Conservation (phyloP, 176 grass and related monocot species). For the Rhynchospora pubera region DNA sequence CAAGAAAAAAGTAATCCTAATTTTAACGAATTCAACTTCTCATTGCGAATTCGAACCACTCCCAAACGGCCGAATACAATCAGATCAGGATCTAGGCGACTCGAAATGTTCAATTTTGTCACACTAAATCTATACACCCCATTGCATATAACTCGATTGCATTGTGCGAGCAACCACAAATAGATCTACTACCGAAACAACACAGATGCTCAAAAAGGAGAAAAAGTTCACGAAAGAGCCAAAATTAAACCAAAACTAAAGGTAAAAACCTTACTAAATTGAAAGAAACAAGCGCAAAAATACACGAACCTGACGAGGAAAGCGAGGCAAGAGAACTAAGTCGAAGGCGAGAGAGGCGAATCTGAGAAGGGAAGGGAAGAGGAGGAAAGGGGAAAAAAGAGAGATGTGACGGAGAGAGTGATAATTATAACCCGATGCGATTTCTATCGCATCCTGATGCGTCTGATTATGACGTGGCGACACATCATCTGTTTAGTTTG, state of each 20-base stretch:
- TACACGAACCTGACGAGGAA: neutral
- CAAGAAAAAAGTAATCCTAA: neutral
- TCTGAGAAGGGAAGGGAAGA: neutral
- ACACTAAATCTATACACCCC: neutral
- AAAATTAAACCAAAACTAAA: neutral
- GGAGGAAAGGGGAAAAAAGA: neutral
- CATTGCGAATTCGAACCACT: neutral
- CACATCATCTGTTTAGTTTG: neutral
- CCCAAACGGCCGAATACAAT: neutral
- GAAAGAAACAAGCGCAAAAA: neutral
- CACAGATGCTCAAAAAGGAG: neutral
- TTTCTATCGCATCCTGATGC: neutral
- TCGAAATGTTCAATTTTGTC: neutral
- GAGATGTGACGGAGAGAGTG: neutral
- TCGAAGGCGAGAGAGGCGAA: neutral
- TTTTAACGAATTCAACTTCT: neutral
- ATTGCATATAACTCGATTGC: neutral
- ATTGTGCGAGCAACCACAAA: neutral
- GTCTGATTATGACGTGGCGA: neutral
- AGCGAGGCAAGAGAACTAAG: neutral
- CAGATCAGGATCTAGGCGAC: constrained; percentile 5
- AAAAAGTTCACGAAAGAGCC: neutral
- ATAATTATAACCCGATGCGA: neutral
- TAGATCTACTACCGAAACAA: constrained; percentile 16
- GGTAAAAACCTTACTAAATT: neutral